A percentile compares a stretch with the other conserved stretches of the same genome.
phyloP scores from a whole-genome alignment of 1,284 basidiomycete genomes.

The Ganoderma boninense region DNA sequence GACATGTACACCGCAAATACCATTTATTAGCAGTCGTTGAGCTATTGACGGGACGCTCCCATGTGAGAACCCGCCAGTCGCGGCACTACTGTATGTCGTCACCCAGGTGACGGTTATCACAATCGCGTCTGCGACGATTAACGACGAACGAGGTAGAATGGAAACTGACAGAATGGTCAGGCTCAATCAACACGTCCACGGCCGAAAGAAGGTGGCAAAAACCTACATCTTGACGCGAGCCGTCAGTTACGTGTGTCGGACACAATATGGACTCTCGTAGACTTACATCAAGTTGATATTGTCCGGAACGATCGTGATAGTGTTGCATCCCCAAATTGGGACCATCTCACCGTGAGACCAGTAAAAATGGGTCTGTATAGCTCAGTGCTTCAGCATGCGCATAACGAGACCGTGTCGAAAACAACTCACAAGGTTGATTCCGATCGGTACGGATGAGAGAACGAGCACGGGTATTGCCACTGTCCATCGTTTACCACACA shows the following conservation, averaged over 20 bases:
- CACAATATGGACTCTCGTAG: too few species aligned
- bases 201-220: too few species aligned
- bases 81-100: conserved; percentile 2
- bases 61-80: too few species aligned
- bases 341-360: not conserved
- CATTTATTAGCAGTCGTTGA: not conserved
- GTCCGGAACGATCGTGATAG: not conserved
- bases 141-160: not conserved
- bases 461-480: conserved; percentile 7
- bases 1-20: not conserved
- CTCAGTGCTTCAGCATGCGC: not conserved
- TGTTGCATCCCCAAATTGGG: not conserved
- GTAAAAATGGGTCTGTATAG: not conserved
- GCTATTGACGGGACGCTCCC: conserved; percentile 3
- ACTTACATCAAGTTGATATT: conserved; percentile 8
- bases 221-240: conserved; percentile 1
- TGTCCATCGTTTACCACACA: conserved; percentile 8
- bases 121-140: conserved; percentile 12
- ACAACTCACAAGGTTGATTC: conserved; percentile 4
- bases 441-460: conserved; percentile 2
- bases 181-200: not conserved
- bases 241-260: not conserved
- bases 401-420: not conserved
- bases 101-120: conserved; percentile 10
- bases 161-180: not conserved